phyloP scores from a whole-genome alignment of 2,329 filamentous ascomycete genomes.

The Penicillium sp. region DNA sequence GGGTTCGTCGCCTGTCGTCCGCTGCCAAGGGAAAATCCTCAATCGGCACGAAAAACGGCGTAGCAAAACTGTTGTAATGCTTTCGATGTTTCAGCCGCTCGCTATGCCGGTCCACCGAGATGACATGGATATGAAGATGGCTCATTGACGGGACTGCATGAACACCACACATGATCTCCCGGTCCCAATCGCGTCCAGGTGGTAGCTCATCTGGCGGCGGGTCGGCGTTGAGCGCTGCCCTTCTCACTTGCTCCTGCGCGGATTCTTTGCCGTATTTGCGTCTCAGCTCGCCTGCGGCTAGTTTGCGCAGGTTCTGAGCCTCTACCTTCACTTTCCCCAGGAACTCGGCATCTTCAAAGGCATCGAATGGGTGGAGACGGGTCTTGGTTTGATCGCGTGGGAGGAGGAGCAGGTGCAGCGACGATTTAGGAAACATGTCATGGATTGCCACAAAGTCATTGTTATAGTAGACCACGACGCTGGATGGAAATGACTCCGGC shows the following conservation, averaged over 20 bases:
- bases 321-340: constrained; percentile 66
- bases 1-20: constrained; percentile 66
- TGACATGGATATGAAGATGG: constrained; percentile 86
- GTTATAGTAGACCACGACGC: constrained; percentile 67
- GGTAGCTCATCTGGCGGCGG: constrained; percentile 60
- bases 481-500: constrained; percentile 63
- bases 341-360: constrained; percentile 72
- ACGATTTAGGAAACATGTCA: constrained; percentile 84
- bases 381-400: constrained; percentile 68
- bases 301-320: constrained; percentile 60
- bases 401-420: constrained; percentile 84
- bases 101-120: constrained; percentile 78
- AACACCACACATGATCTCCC: constrained; percentile 75
- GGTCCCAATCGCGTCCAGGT: constrained; percentile 74
- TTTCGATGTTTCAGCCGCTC: constrained; percentile 74
- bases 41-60: constrained; percentile 77
- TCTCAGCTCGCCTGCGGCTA: constrained; percentile 76
- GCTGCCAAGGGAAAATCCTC: constrained; percentile 75
- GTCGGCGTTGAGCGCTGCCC: constrained; percentile 66
- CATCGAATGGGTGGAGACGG: constrained; percentile 73
- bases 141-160: constrained; percentile 91
- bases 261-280: constrained; percentile 69
- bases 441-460: constrained; percentile 75
- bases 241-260: constrained; percentile 63
- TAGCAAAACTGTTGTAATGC: constrained; percentile 92